Evolutionary conservation across 768 basidiomycete genomes (phyloP).

Genomic region (Mycena venus): DNA sequence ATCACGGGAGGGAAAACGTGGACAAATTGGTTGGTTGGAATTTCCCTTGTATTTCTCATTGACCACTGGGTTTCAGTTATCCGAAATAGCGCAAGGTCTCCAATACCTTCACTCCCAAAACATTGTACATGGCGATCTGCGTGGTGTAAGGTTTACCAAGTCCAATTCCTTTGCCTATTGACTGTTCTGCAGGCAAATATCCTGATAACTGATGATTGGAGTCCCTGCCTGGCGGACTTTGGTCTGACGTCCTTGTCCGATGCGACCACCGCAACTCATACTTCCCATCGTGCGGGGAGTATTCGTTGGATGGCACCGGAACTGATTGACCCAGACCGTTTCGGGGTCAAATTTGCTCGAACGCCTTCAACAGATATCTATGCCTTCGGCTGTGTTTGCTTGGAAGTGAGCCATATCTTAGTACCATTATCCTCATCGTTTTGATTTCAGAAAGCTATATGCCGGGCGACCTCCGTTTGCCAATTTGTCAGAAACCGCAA

Average conservation of each 20-base stretch:
- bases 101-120: constrained; percentile 32
- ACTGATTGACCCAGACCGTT: constrained; percentile 43
- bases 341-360: constrained; percentile 38
- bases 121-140: constrained; percentile 37
- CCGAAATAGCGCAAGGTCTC: constrained; percentile 26
- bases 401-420: constrained; percentile 41
- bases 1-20: constrained; percentile 34
- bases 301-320: constrained; percentile 53
- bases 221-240: constrained; percentile 49
- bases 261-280: constrained; percentile 39
- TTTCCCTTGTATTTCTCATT: background rate
- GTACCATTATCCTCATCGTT: too few relatives aligned
- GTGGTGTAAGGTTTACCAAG: constrained; percentile 28
- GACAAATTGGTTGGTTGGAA: constrained; percentile 31
- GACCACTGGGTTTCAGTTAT: constrained; percentile 20
- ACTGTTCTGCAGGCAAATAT: constrained; percentile 50
- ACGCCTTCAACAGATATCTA: constrained; percentile 48
- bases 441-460: constrained; percentile 1
- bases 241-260: constrained; percentile 47
- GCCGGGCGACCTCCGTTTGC: constrained; percentile 22
- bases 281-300: constrained; percentile 42
- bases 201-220: constrained; percentile 44
- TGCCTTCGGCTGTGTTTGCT: constrained; percentile 48
- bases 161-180: too few relatives aligned
- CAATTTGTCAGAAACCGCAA: background rate